phyloP scores from a whole-genome alignment of 306 rosid genomes.

The Oxytropis ochrocephala region DNA sequence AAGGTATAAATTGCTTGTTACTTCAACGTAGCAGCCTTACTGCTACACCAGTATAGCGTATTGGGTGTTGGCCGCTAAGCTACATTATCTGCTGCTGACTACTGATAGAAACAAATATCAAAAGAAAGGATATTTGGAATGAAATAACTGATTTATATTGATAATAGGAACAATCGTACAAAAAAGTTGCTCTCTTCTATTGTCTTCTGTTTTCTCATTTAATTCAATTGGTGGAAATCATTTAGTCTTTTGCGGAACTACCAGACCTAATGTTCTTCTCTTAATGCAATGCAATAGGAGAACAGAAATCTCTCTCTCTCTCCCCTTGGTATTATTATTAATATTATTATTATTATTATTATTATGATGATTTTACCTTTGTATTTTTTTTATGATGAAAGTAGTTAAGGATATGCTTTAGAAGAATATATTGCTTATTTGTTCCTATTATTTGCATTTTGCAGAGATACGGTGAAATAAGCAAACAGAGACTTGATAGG shows the following conservation, averaged over 20 bases:
- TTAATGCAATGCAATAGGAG: neutral
- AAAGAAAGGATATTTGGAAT: no score
- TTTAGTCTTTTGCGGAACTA: neutral
- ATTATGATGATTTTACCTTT: neutral
- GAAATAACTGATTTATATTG: no score
- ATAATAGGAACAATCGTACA: neutral
- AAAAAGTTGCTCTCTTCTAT: neutral
- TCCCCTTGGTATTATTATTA: neutral
- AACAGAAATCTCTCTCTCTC: neutral
- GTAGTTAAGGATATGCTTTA: neutral
- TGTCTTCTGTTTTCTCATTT: neutral
- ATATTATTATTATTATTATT: neutral
- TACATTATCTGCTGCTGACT: no score
- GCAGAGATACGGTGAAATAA: conserved; percentile 81
- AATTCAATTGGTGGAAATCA: neutral
- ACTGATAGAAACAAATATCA: no score
- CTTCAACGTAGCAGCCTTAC: no score
- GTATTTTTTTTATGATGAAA: neutral
- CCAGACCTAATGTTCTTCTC: neutral
- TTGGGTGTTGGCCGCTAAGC: no score
- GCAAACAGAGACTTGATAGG: conserved; percentile 98
- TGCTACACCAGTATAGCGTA: no score
- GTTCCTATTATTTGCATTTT: conserved; percentile 27
- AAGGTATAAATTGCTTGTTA: no score
- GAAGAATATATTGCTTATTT: conserved; percentile 18